phyloP scores from a whole-genome alignment of 306 rosid genomes.

The Senna siamea region DNA sequence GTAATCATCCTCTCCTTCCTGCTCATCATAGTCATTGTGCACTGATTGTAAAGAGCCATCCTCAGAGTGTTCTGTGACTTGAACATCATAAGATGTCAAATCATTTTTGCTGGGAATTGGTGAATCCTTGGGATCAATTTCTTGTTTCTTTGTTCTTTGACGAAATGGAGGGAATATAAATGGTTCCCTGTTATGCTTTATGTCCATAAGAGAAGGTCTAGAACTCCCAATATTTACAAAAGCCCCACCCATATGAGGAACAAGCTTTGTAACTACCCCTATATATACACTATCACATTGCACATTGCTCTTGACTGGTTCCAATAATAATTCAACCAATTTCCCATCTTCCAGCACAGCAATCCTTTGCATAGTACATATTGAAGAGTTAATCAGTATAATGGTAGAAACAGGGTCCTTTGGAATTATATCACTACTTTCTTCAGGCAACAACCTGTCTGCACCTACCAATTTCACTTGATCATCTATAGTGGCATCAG shows the following conservation, averaged over 20 bases:
- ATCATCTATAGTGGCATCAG: constrained; percentile 44
- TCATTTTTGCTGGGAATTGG: constrained; percentile 44
- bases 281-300: constrained; percentile 93
- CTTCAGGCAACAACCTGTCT: constrained; percentile 58
- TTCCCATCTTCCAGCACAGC: constrained; percentile 90
- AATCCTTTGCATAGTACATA: constrained; percentile 98
- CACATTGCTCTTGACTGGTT: constrained; percentile 93
- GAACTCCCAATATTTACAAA: constrained; percentile 84
- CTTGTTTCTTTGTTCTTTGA: constrained; percentile 54
- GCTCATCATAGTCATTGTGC: constrained; percentile 62
- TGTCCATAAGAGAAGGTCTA: constrained; percentile 85
- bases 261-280: constrained; percentile 83
- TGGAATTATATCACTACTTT: constrained; percentile 43
- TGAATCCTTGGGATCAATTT: constrained; percentile 44
- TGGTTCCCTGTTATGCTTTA: constrained; percentile 80
- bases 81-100: constrained; percentile 37
- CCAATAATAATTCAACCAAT: constrained; percentile 83
- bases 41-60: constrained; percentile 51
- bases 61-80: constrained; percentile 48
- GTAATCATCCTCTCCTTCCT: constrained; percentile 76
- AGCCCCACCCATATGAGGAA: constrained; percentile 97
- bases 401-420: constrained; percentile 66
- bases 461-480: constrained; percentile 53
- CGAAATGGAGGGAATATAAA: constrained; percentile 91
- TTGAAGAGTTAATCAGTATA: constrained; percentile 86